Evolutionary conservation across 768 basidiomycete species (phyloP).

Genomic region (Arthromyces matolae): DNA sequence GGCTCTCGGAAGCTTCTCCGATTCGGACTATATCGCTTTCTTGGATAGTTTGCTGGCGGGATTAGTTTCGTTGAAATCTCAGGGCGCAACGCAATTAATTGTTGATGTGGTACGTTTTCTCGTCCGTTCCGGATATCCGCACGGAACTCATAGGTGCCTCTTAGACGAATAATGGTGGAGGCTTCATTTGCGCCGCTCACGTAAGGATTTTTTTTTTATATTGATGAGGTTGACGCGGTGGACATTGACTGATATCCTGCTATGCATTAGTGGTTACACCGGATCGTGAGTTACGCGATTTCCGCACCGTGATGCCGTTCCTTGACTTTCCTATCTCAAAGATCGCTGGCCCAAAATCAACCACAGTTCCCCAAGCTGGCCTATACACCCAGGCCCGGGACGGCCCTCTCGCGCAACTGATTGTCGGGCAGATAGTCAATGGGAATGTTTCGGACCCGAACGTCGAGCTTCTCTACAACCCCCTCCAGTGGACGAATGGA

Average conservation of each 20-base stretch:
- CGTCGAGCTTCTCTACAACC: slow-evolving; percentile 43
- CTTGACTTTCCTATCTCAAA: slow-evolving; percentile 15
- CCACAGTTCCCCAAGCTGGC: slow-evolving; percentile 52
- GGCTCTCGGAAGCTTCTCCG: slow-evolving; percentile 57
- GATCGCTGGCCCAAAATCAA: slow-evolving; percentile 50
- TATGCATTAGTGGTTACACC: slow-evolving; percentile 39
- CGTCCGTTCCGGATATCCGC: background rate
- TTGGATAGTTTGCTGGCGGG: slow-evolving; percentile 42
- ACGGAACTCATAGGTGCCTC: background rate
- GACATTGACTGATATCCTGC: slow-evolving; percentile 3
- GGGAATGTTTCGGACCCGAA: slow-evolving; percentile 40
- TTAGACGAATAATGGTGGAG: slow-evolving; percentile 49
- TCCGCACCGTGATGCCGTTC: slow-evolving; percentile 1
- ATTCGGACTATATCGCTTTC: slow-evolving; percentile 38
- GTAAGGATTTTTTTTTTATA: slow-evolving; percentile 30
- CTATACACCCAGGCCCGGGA: slow-evolving; percentile 48
- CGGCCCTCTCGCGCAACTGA: slow-evolving; percentile 45
- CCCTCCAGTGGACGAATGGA: slow-evolving; percentile 44
- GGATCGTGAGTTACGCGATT: slow-evolving; percentile 30
- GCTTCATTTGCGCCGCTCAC: slow-evolving; percentile 58
- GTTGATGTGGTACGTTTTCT: slow-evolving; percentile 49
- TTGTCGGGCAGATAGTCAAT: slow-evolving; percentile 41
- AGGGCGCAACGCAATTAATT: slow-evolving; percentile 50
- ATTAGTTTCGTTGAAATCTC: slow-evolving; percentile 39
- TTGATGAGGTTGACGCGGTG: background rate